Conservation (phyloP, 2,329 filamentous ascomycete genomes). For the Pseudodiploospora longispora region DNA sequence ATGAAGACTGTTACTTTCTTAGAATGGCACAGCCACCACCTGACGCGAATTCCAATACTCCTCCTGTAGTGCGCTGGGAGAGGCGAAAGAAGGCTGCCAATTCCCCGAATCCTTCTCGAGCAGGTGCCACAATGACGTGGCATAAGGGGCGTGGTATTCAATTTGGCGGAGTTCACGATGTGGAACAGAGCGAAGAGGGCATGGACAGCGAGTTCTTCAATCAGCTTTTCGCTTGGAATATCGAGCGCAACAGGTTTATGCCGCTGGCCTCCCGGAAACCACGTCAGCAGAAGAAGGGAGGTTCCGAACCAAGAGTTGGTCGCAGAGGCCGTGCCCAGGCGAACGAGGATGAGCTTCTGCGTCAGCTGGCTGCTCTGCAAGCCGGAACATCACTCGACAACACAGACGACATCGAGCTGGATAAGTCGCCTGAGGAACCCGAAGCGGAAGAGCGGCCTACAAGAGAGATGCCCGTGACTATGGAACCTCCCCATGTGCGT, state of each 20-base stretch:
- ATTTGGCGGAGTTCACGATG: slow-evolving; percentile 91
- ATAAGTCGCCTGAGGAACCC: slow-evolving; percentile 42
- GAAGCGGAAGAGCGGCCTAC: slow-evolving; percentile 50
- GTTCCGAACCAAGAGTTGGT: slow-evolving; percentile 45
- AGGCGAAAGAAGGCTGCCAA: slow-evolving; percentile 88
- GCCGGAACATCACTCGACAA: slow-evolving; percentile 58
- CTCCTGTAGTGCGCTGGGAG: slow-evolving; percentile 81
- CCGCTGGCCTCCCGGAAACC: slow-evolving; percentile 69
- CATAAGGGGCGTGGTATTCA: slow-evolving; percentile 89
- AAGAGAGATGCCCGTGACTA: slow-evolving; percentile 57
- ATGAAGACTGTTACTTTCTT: slow-evolving; percentile 92
- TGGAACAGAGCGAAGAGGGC: slow-evolving; percentile 84
- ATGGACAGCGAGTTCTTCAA: slow-evolving; percentile 99
- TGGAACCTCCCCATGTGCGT: slow-evolving; percentile 79
- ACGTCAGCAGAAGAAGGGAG: slow-evolving; percentile 51
- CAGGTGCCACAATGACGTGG: slow-evolving; percentile 86
- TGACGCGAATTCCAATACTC: slow-evolving; percentile 56
- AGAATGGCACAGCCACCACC: slow-evolving; percentile 65
- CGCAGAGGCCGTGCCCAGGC: slow-evolving; percentile 72
- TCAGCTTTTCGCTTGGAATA: slow-evolving; percentile 82
- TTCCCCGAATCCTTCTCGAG: slow-evolving; percentile 70
- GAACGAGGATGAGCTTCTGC: slow-evolving; percentile 82
- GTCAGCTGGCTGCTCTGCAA: slow-evolving; percentile 79
- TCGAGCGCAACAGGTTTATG: slow-evolving; percentile 93
- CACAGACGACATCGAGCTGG: slow-evolving; percentile 39